phyloP scores from a whole-genome alignment of 805 yeast species.

The Spathaspora hagerdaliae region DNA sequence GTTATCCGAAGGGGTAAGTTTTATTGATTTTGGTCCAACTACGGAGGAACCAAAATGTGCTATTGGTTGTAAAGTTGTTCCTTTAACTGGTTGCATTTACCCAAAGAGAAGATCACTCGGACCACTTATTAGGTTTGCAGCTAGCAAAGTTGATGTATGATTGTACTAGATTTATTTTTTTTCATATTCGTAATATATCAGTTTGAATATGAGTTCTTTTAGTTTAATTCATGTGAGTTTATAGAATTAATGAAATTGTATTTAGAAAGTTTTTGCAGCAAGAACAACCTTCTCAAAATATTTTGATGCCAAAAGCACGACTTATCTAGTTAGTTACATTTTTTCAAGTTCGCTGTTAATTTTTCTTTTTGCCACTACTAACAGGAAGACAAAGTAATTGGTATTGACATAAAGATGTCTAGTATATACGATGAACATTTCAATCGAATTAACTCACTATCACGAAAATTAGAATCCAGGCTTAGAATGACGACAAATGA shows the following conservation, averaged over 20 bases:
- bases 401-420: not conserved
- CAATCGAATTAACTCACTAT: not conserved
- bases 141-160: constrained; percentile 13
- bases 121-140: constrained; percentile 12
- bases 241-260: too few species aligned
- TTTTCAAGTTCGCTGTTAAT: too few species aligned
- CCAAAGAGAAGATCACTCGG: constrained; percentile 19
- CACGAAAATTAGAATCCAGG: constrained; percentile 1
- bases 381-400: too few species aligned
- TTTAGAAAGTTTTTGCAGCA: too few species aligned
- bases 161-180: too few species aligned
- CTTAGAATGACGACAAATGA: constrained; percentile 19
- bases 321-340: too few species aligned
- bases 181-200: too few species aligned
- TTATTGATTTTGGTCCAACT: constrained; percentile 46
- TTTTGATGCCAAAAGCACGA: too few species aligned
- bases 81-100: constrained; percentile 34
- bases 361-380: too few species aligned
- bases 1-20: constrained; percentile 28
- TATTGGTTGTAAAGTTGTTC: constrained; percentile 35
- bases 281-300: too few species aligned
- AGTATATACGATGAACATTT: constrained; percentile 9
- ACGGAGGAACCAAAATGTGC: constrained; percentile 40
- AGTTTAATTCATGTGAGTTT: too few species aligned
- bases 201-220: too few species aligned